Evolutionary conservation across 768 basidiomycete genomes (phyloP), one percentile per base, ranked within the genome.

Genomic region (Lactarius pseudohatsudake): DNA sequence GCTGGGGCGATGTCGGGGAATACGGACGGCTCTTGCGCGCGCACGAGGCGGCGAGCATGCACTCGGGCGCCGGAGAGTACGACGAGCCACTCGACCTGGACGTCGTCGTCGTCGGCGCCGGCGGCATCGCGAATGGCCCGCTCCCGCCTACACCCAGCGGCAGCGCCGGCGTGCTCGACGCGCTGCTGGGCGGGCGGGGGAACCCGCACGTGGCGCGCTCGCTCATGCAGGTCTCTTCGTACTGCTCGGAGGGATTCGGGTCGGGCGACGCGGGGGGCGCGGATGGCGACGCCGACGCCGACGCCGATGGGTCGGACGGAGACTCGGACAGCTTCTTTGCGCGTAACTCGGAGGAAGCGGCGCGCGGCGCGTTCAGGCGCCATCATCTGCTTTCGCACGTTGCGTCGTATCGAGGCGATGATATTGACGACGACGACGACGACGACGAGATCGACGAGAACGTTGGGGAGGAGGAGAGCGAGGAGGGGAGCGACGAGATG

Each of bases 1-100:
- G 70, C 57, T 71, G 70, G 70, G 70, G 70, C 28, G 68, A 71
- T 38, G 68, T 71, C 32, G 64, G 65, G 9, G 70, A 71, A n/a
- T 71, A 71, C 9, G 36, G 63, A 34, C 16, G 67, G 15, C 57
- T 59, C 3, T 30, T 16, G 5, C 59, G 56, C 10, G 61, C 41
- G 4, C 67, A 64, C 11, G 68, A 66, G 13, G 68, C n/a, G 1
- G 56, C 62, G 22, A 69, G 70, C 18, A 47, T 71, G 50, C 65
- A 66, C 41, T 69, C 68, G 28, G 70, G 68, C 55, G 67, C 64
- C 0, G 67, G 67, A 1, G 67, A 70, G 22, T 59, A 64, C 64
- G 70, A 71, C 9, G 70, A 69, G 13, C 61, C 61, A 2, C 56
- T 69, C 13, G 68, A 69, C 36, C 61, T 34, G 20, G 70, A 71